Evolutionary conservation across 1,284 basidiomycete genomes (phyloP), one percentile per base, ranked within the genome.

Genomic region (Flammula alnicola): DNA sequence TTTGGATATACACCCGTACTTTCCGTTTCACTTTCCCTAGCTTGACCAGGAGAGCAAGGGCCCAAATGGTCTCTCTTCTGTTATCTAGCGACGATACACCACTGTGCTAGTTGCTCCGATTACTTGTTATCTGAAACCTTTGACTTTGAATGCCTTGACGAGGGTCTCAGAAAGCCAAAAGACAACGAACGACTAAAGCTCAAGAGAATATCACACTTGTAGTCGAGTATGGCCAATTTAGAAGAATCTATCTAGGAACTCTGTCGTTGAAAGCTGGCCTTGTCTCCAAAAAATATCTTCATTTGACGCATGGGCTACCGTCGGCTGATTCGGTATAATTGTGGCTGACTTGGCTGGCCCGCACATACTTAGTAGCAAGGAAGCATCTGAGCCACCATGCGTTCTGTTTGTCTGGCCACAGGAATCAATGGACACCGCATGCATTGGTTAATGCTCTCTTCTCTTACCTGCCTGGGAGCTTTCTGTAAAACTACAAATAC

Each of bases 401-500:
- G 16, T 27, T 25, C 6, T 26, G 16, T 19, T 7, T 22, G 9
- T 45, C 44, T 26, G 20, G n/a, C 23, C 17, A 45, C 19, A 19
- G 10, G 17, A 4, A 38, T 16, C 37, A 29, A 9, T 19, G n/a
- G n/a, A 30, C 17, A 33, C 47, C 32, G 30, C 26, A 44, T 48
- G 38, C 22, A 17, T 38, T 37, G 11, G 14, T 32, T 12, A 7
- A 23, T 29, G 7, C 10, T 36, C 12, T 5, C 23, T 16, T 44
- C 6, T 49, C 20, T 17, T 30, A 29, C 17, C 35, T 23, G 16
- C 25, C 8, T 29, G 20, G 20, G 19, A 31, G 36, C 26, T 3
- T 38, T 25, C 29, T 10, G 17, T 10, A 5, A 41, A 39, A 25
- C 37, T 57, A 57, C 56, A 57, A 55, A 55, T 55, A 55, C 36